Evolutionary conservation across 2,329 filamentous ascomycete species (phyloP), one percentile per base, ranked within the genome.

Genomic region (Drechslerella stenobrocha): DNA sequence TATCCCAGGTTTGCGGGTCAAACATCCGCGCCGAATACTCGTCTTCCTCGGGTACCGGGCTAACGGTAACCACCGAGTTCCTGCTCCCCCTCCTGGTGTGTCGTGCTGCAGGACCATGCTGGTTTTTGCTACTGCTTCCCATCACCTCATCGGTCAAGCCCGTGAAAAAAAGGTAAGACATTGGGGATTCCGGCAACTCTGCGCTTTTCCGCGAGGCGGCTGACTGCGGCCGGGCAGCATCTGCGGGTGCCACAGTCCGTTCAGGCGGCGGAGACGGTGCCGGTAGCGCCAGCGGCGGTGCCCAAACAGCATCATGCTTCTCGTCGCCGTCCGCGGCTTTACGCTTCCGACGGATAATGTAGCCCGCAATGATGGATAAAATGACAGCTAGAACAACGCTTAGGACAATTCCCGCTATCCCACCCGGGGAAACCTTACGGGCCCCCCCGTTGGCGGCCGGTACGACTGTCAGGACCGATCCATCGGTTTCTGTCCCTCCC

Each of bases 31-130:
- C 56, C 18, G 32, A 35, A 30, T 18, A 18, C 37, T 63, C 51
- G 44, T 61, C 52, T 32, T 69, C 64, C 37, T 69, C 64, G 18
- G 64, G 64, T 15, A 69, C 64, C 28, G 64, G 57, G 32, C 26
- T 35, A 22, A 61, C 34, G 7, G 56, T 18, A 15, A 45, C 18
- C 15, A 63, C n/a, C 15, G 64, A 63, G n/a, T 52, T 58, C 26
- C 51, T 35, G 26, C 57, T 61, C 9, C 46, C 47, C 20, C 51
- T 63, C 40, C 50, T 47, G n/a, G 57, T 46, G 32, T 63, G 45
- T 8, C 58, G 34, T 6, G 46, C 52, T n/a, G 15, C 11, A 20
- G 4, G 23, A 50, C 46, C 5, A n/a, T 3, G n/a, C 5, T 9
- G 47, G 28, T 13, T n/a, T 34, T 32, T 24, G 47, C 56, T 26